Evolutionary conservation across 129 eudicot species (phyloP).

Genomic region (Erigeron canadensis): DNA sequence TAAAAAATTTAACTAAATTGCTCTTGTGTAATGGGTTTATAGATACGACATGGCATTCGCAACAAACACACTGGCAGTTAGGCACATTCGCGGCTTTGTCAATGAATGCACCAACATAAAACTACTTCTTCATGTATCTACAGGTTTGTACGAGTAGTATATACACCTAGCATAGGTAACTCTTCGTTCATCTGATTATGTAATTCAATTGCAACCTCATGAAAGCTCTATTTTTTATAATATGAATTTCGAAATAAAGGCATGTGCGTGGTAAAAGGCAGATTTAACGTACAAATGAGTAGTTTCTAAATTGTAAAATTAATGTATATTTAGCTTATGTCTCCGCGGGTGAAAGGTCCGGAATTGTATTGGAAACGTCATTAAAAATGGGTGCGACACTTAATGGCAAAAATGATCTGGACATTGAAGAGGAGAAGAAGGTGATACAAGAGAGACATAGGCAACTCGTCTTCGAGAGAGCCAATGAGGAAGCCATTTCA

Average conservation of each 20-base stretch:
- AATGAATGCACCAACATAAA: slow-evolving; percentile 24
- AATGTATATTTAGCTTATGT: slow-evolving; percentile 53
- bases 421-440: slow-evolving; percentile 53
- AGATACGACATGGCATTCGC: slow-evolving; percentile 25
- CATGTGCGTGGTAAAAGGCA: no score
- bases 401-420: slow-evolving; percentile 54
- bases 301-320: not conserved
- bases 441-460: slow-evolving; percentile 48
- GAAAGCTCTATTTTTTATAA: no score
- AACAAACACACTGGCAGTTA: slow-evolving; percentile 24
- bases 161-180: no score
- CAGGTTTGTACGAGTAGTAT: no score
- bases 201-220: no score
- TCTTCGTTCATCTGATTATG: no score
- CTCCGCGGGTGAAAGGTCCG: slow-evolving; percentile 52
- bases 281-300: no score
- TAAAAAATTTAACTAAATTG: no score
- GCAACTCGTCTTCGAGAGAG: slow-evolving; percentile 37
- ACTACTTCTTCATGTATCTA: slow-evolving; percentile 36
- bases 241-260: no score
- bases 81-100: slow-evolving; percentile 18
- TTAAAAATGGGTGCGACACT: slow-evolving; percentile 65
- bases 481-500: slow-evolving; percentile 33
- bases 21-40: not conserved
- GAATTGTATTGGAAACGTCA: slow-evolving; percentile 65